Conservation (phyloP, 345 rosid species). For the Rhodamnia rubescens region DNA sequence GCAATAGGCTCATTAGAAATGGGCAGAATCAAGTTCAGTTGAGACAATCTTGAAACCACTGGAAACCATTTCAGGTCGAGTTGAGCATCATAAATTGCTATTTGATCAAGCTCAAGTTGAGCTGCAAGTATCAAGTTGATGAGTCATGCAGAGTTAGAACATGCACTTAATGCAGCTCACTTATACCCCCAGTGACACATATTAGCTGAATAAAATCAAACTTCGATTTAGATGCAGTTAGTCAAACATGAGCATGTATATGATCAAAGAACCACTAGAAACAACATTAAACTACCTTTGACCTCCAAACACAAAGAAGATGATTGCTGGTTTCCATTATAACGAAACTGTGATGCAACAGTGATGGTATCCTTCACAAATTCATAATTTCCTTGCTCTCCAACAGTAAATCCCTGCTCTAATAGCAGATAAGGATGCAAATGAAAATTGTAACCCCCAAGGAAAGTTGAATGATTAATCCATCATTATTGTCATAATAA, state of each 20-base stretch:
- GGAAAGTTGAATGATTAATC: background rate
- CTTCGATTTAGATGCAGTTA: background rate
- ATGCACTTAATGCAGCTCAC: background rate
- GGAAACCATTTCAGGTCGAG: background rate
- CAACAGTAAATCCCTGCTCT: slow-evolving; percentile 26
- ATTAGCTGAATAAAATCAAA: background rate
- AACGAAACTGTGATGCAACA: background rate
- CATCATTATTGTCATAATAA: background rate
- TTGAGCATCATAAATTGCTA: background rate
- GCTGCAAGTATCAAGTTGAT: background rate
- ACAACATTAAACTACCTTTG: background rate
- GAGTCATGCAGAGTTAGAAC: background rate
- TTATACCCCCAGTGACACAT: background rate
- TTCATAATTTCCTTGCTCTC: slow-evolving; percentile 16
- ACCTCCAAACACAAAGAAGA: background rate
- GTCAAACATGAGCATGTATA: background rate
- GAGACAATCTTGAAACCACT: background rate
- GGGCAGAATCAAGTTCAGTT: background rate
- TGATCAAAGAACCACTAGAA: background rate
- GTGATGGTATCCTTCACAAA: slow-evolving; percentile 6
- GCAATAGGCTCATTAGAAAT: background rate
- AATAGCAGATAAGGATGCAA: slow-evolving; percentile 19
- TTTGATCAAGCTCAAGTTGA: background rate
- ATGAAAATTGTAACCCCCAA: background rate
- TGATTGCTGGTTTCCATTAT: background rate